phyloP scores from a whole-genome alignment of 1,284 basidiomycete genomes.

The Fomitiporia mediterranea region DNA sequence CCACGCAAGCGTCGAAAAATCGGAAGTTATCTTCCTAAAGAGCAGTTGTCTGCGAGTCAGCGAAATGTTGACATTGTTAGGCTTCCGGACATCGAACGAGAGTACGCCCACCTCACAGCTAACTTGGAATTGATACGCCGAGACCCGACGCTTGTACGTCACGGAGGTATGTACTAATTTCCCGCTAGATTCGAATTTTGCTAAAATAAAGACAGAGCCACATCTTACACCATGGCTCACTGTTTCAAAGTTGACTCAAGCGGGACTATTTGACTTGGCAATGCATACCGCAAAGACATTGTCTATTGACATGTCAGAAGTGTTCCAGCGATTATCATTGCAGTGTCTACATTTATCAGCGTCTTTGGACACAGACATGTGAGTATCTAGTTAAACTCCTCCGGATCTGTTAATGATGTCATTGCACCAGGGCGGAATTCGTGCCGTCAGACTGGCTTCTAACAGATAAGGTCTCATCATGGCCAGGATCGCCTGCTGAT shows the following conservation, averaged over 20 bases:
- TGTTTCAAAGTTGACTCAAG: constrained; percentile 77
- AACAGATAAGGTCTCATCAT: constrained; percentile 74
- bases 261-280: constrained; percentile 77
- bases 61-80: constrained; percentile 75
- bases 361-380: constrained; percentile 52
- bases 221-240: constrained; percentile 67
- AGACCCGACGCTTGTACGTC: constrained; percentile 47
- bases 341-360: constrained; percentile 76
- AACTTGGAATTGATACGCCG: constrained; percentile 71
- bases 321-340: constrained; percentile 76
- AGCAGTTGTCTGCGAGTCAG: constrained; percentile 56
- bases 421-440: constrained; percentile 44
- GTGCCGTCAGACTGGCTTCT: constrained; percentile 76
- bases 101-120: constrained; percentile 78
- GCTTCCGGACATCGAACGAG: constrained; percentile 78
- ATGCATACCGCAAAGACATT: constrained; percentile 74
- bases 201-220: constrained; percentile 26
- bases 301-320: constrained; percentile 80
- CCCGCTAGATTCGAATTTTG: constrained; percentile 23
- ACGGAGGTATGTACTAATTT: constrained; percentile 35
- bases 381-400: constrained; percentile 25
- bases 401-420: constrained; percentile 17
- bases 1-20: constrained; percentile 68
- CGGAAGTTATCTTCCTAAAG: constrained; percentile 74
- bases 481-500: constrained; percentile 77